Evolutionary conservation across 768 basidiomycete genomes (phyloP), one percentile per base, ranked within the genome.

Genomic region (Suillus discolor): DNA sequence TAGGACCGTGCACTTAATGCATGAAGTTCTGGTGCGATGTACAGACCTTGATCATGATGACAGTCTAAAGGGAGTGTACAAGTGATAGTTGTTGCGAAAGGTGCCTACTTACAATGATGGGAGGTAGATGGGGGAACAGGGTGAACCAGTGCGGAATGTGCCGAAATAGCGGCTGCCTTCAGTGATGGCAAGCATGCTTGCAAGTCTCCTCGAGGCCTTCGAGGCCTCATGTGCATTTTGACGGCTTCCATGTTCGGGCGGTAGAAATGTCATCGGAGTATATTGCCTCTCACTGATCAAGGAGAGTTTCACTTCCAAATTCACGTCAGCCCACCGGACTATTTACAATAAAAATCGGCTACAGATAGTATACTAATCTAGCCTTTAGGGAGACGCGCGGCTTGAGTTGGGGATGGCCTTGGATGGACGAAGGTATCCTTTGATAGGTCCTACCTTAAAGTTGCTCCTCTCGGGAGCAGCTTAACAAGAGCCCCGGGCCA

Each of bases 41-140:
- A 38, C 65, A 53, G 64, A 81, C 82, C 80, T 83, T 84, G 67
- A 83, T 81, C 82, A 83, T 83, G 63, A 67, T 72, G 70, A 45
- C 23, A 41, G 31, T 36, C 31, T 45, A 65, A 51, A 62, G 55
- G 64, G 61, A 54, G 68, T 42, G 28, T 60, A 44, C 25, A 42
- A 59, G 62, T 63, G 59, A 68, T 55, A 25, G 65, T 65, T 44
- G 61, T 63, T 38, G 38, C 68, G 65, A 66, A 69, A 68, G 68
- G 69, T 66, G 59, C 20, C 25, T 60, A 28, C 49, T 66, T 49
- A 25, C 28, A 45, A 20, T 45, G 61, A 20, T 45, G 61, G 61
- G 55, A 45, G 20, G 63, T 54, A 66, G 66, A 71, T 34, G 34
- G 69, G 62, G 69, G 71, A 66, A 49, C 68, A 69, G 61, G 66